Evolutionary conservation across 805 yeast species (phyloP).

Genomic region (Kodamaea restingae): DNA sequence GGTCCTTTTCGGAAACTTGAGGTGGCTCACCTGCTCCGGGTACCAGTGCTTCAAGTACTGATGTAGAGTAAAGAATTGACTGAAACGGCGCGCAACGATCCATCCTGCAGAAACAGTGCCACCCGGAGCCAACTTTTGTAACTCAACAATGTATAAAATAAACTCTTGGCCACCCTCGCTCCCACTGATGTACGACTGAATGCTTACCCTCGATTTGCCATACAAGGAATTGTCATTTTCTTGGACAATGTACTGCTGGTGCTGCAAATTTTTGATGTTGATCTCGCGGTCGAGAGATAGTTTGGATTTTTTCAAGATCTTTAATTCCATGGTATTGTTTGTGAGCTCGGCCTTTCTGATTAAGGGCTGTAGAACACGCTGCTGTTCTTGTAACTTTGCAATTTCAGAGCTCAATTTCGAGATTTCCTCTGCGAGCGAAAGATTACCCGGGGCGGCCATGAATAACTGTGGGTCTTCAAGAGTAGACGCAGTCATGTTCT

Average conservation of each 20-base stretch:
- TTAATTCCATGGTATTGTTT: slow-evolving; percentile 65
- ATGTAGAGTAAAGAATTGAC: slow-evolving; percentile 74
- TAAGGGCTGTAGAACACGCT: slow-evolving; percentile 60
- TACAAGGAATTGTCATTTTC: slow-evolving; percentile 75
- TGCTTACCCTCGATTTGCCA: slow-evolving; percentile 55
- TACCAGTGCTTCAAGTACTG: slow-evolving; percentile 55
- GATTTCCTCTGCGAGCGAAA: slow-evolving; percentile 65
- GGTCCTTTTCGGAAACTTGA: slow-evolving; percentile 58
- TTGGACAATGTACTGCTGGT: slow-evolving; percentile 78
- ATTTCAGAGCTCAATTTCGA: slow-evolving; percentile 54
- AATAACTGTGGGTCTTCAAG: slow-evolving; percentile 32
- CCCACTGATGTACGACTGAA: slow-evolving; percentile 53
- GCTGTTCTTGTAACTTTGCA: slow-evolving; percentile 56
- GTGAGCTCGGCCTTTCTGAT: slow-evolving; percentile 81
- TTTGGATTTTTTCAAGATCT: slow-evolving; percentile 64
- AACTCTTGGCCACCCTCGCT: slow-evolving; percentile 57
- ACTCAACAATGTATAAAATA: slow-evolving; percentile 71
- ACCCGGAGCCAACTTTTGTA: slow-evolving; percentile 50
- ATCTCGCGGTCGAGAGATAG: slow-evolving; percentile 66
- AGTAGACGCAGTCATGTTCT: background rate
- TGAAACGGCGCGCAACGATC: slow-evolving; percentile 87
- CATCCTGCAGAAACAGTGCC: slow-evolving; percentile 63
- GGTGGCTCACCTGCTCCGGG: slow-evolving; percentile 39
- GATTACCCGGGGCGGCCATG: slow-evolving; percentile 65
- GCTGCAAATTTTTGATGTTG: slow-evolving; percentile 65